Conservation (phyloP, 331 rosid genomes). For the Quercus lobata region DNA sequence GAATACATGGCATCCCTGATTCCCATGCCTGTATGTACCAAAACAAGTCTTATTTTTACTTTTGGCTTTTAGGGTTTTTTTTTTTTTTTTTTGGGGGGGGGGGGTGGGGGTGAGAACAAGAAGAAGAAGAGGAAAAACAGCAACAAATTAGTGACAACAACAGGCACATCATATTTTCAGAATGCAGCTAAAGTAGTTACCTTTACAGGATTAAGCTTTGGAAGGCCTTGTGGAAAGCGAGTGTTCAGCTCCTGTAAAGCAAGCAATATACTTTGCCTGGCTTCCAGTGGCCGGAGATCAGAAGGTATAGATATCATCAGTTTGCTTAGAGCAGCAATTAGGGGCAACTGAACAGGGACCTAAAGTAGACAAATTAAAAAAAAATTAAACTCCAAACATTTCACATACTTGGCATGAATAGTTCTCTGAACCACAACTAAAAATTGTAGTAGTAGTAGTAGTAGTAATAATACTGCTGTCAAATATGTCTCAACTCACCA, state of each 20-base stretch:
- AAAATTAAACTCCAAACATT: constrained; percentile 5
- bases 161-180: constrained; percentile 13
- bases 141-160: constrained; percentile 2
- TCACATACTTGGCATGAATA: neutral
- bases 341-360: constrained; percentile 94
- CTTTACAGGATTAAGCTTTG: constrained; percentile 92
- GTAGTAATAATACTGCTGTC: neutral
- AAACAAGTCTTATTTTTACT: neutral
- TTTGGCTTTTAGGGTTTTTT: neutral
- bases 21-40: neutral
- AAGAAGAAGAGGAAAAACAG: neutral
- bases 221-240: constrained; percentile 94
- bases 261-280: constrained; percentile 89
- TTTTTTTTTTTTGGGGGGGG: too few species aligned
- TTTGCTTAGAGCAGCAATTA: constrained; percentile 81
- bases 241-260: constrained; percentile 83
- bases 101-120: neutral
- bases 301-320: constrained; percentile 77
- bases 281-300: constrained; percentile 94
- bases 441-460: neutral
- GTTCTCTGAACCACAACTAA: neutral
- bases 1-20: neutral
- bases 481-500: constrained; percentile 50
- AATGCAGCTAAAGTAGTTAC: constrained; percentile 37
- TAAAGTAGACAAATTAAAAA: constrained; percentile 25